phyloP scores from a whole-genome alignment of 2,329 filamentous ascomycete genomes.

The Colletotrichum camelliae region DNA sequence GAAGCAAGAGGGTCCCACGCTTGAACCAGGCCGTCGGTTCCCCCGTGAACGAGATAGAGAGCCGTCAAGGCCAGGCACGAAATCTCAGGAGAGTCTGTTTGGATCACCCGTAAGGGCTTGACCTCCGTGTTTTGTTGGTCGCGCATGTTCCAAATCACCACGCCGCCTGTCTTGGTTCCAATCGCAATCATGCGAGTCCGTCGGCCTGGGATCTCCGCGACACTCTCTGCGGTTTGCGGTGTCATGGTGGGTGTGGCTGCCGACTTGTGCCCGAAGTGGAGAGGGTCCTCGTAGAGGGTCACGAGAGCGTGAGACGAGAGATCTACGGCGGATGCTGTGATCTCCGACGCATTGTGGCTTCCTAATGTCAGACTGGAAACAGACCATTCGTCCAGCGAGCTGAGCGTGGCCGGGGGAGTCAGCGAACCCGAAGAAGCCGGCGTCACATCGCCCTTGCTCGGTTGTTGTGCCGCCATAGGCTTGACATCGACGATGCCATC shows the following conservation, averaged over 20 bases:
- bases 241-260: slow-evolving; percentile 48
- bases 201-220: slow-evolving; percentile 78
- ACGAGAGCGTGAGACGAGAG: slow-evolving; percentile 74
- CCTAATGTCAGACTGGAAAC: slow-evolving; percentile 2
- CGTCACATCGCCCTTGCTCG: not conserved
- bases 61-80: slow-evolving; percentile 83
- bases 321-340: slow-evolving; percentile 77
- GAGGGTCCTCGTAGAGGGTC: slow-evolving; percentile 79
- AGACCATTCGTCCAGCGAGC: slow-evolving; percentile 19
- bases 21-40: slow-evolving; percentile 93
- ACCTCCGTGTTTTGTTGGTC: slow-evolving; percentile 66
- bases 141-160: slow-evolving; percentile 87
- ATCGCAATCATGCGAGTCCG: slow-evolving; percentile 81
- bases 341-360: slow-evolving; percentile 56
- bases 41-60: slow-evolving; percentile 89
- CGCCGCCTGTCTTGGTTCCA: slow-evolving; percentile 78
- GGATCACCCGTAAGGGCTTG: slow-evolving; percentile 78
- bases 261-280: slow-evolving; percentile 55
- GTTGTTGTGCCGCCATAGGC: not conserved
- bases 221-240: slow-evolving; percentile 36
- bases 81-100: slow-evolving; percentile 89
- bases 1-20: slow-evolving; percentile 97
- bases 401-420: slow-evolving; percentile 9
- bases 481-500: not conserved
- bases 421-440: slow-evolving; percentile 5